Evolutionary conservation across 768 basidiomycete species (phyloP), one percentile per base, ranked within the genome.

Genomic region (Candolleomyces aberdarensis): DNA sequence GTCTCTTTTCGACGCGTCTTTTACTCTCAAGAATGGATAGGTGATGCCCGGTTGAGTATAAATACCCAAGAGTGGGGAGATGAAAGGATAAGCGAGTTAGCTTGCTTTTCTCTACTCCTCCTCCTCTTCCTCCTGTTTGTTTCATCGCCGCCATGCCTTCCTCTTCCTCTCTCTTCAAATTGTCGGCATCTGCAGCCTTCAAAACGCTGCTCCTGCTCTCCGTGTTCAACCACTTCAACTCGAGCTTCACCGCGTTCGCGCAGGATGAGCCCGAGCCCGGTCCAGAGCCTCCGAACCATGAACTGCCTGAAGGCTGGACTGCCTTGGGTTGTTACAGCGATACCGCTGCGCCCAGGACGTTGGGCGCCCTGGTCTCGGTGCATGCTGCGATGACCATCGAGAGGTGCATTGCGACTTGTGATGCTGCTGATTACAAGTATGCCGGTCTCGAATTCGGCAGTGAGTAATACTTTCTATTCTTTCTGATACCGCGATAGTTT

Each of bases 401-500:
- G 56, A 68, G 64, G 0, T 80, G 79, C 58, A 75, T 79, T 46
- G 67, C 62, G 11, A 76, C 78, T 61, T 80, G 79, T 56, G 52
- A 60, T 51, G 64, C 67, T 9, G 70, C 62, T 6, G 69, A 65
- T 44, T 87, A 75, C 66, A 74, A 83, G 59, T 85, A 81, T 60
- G 85, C 87, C 13, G 89, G 89, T 7, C 77, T 85, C 2, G 88
- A 89, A 72, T 89, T 84, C 63, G 81, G 78, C 20, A 81, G 78
- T 79, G 66, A 64, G 76, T 69, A 31, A n/a, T 29, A 48, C 17
- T 11, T 15, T 8, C 19, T 15, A 13, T 26, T n/a, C 22, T 44
- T 9, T 22, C 10, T 17, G 3, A 32, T n/a, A 39, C 46, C 26
- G 26, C 26, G 3, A 26, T 26, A 26, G 26, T 22, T 19, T 31